A percentile compares a stretch with the other conserved stretches of the same genome.
Conservation (phyloP, 768 basidiomycete genomes). For the Lactarius akahatsu region DNA sequence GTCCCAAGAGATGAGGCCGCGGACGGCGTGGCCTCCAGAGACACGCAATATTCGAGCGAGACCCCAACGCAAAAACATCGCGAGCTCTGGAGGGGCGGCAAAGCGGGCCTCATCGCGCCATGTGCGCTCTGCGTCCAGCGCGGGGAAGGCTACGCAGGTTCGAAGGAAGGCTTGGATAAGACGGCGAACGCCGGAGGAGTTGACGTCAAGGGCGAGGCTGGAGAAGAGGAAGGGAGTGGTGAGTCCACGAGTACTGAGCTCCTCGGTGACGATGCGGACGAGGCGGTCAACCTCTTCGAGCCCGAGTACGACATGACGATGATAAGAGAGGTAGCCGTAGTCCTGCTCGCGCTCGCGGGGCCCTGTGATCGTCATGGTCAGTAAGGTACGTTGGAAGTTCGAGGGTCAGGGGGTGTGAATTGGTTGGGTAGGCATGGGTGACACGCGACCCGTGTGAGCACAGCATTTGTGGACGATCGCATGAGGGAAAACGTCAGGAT, state of each 20-base stretch:
- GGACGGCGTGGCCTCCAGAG: conserved; percentile 65
- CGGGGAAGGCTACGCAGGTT: conserved; percentile 44
- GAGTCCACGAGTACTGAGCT: conserved; percentile 69
- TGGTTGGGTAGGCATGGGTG: background rate
- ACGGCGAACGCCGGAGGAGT: conserved; percentile 65
- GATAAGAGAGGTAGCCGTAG: conserved; percentile 75
- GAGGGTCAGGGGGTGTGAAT: background rate
- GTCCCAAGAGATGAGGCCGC: conserved; percentile 85
- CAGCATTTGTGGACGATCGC: conserved; percentile 6
- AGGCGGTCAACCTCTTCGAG: conserved; percentile 69
- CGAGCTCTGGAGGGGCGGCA: conserved; percentile 83
- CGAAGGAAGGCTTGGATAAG: conserved; percentile 81
- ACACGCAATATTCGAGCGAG: conserved; percentile 76
- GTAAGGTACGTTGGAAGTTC: background rate
- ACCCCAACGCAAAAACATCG: conserved; percentile 92
- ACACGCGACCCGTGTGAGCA: background rate
- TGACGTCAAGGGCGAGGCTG: conserved; percentile 81
- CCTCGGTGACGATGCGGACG: conserved; percentile 66
- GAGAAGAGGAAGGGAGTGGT: conserved; percentile 93
- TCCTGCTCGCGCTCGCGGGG: conserved; percentile 38
- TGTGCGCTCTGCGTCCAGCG: conserved; percentile 46
- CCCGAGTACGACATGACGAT: conserved; percentile 73
- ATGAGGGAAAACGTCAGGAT: background rate
- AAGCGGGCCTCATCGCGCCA: conserved; percentile 84
- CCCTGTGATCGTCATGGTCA: conserved; percentile 25